These are phyloP conservation scores for Arctium minus DNA, from an alignment of 129 eudicot species.

Conservation along the genomic window DNA sequence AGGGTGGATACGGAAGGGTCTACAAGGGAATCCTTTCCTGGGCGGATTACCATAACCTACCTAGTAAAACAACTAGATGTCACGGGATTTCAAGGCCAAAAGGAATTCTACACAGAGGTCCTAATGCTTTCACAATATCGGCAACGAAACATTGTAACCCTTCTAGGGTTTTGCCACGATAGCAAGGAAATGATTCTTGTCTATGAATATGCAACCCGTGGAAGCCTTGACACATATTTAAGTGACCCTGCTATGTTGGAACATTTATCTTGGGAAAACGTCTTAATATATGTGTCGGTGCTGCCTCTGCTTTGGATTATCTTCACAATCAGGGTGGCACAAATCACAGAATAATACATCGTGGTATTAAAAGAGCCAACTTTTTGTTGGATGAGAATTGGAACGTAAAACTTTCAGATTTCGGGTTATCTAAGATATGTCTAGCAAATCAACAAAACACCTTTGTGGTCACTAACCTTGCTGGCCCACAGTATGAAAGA, in stretches of 20 bases:
- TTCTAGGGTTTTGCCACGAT: not conserved
- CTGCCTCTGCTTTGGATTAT: not conserved
- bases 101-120: not conserved
- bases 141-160: not conserved
- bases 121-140: not conserved
- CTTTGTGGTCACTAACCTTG: not conserved
- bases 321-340: not conserved
- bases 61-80: not conserved
- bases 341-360: not conserved
- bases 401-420: not conserved
- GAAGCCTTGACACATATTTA: conserved; percentile 4
- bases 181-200: not conserved
- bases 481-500: not conserved
- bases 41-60: not conserved
- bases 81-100: not conserved
- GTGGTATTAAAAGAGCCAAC: not conserved
- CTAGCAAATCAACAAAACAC: not conserved
- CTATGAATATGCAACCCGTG: not conserved
- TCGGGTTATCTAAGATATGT: not conserved
- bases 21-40: not conserved
- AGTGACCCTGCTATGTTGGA: not conserved
- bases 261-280: too few relatives aligned
- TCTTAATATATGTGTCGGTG: too few relatives aligned
- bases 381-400: not conserved
- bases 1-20: not conserved